Percentiles rank a stretch among this genome's conserved stretches.
phyloP scores from a whole-genome alignment of 2,329 filamentous ascomycete species.

The Blumeria graminis region DNA sequence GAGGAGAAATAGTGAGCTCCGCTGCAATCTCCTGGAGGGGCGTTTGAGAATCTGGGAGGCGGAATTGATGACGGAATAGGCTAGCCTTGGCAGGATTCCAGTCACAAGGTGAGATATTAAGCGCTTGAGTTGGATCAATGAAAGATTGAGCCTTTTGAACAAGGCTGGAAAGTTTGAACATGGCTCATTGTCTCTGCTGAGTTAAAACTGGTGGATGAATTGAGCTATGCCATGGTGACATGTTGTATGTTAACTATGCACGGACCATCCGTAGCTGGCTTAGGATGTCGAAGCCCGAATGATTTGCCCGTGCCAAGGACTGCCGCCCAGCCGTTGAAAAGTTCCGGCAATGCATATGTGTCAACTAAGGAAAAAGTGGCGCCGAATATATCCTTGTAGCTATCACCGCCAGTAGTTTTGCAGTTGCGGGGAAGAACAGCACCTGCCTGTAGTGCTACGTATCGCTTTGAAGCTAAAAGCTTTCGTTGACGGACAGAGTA shows the following conservation, averaged over 20 bases:
- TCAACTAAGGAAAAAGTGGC: no score
- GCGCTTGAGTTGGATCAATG: conserved; percentile 68
- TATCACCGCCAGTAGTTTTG: no score
- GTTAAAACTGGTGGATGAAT: conserved; percentile 1
- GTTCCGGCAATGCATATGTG: no score
- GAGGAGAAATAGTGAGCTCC: conserved; percentile 67
- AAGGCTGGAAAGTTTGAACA: conserved; percentile 51
- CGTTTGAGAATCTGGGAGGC: conserved; percentile 74
- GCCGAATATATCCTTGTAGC: no score
- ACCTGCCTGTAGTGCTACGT: no score
- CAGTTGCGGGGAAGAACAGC: no score
- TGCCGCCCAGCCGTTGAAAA: no score
- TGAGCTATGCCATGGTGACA: background rate
- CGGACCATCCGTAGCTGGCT: background rate
- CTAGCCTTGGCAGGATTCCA: conserved; percentile 72
- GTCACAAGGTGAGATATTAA: conserved; percentile 49
- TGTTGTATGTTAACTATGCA: background rate
- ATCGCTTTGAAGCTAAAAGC: no score
- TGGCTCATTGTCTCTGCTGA: conserved; percentile 17
- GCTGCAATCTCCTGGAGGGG: conserved; percentile 91
- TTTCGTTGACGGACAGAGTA: no score
- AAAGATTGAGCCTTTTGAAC: conserved; percentile 90
- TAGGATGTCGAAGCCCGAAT: no score
- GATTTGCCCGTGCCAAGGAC: no score
- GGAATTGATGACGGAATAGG: conserved; percentile 89